Percentiles rank a stretch among this genome's conserved stretches.
phyloP scores from a whole-genome alignment of 2,329 filamentous ascomycete species.

The Proliferodiscus dingleyae region DNA sequence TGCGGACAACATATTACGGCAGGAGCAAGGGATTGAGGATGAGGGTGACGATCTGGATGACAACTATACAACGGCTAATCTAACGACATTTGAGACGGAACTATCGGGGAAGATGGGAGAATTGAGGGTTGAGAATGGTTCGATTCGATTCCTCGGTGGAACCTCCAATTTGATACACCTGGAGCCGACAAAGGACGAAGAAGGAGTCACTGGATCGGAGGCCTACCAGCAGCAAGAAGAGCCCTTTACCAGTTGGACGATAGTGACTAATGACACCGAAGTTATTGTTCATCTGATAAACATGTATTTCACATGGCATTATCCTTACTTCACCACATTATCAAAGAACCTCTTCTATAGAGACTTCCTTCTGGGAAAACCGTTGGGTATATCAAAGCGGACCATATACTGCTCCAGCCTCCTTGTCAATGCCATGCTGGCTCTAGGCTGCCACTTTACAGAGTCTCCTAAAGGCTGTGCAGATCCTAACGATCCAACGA shows the following conservation, averaged over 20 bases:
- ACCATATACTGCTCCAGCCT: conserved; percentile 82
- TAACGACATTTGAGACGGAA: conserved; percentile 60
- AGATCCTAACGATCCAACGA: conserved; percentile 68
- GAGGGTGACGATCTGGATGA: conserved; percentile 40
- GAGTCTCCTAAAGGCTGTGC: conserved; percentile 67
- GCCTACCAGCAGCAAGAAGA: conserved; percentile 47
- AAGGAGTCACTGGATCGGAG: conserved; percentile 27
- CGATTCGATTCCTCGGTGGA: conserved; percentile 85
- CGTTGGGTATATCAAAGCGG: conserved; percentile 43
- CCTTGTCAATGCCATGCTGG: conserved; percentile 89
- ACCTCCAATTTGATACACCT: conserved; percentile 90
- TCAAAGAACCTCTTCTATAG: conserved; percentile 82
- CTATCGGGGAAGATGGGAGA: conserved; percentile 92
- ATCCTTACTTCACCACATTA: conserved; percentile 89
- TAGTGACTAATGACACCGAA: conserved; percentile 72
- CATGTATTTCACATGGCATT: conserved; percentile 99
- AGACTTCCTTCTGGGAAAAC: conserved; percentile 72
- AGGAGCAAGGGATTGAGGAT: conserved; percentile 30
- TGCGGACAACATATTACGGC: conserved; percentile 30
- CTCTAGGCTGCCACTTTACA: conserved; percentile 90
- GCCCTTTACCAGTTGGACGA: conserved; percentile 80
- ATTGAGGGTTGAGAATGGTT: conserved; percentile 78
- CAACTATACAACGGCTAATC: conserved; percentile 37
- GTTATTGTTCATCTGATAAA: conserved; percentile 84
- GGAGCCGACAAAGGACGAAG: conserved; percentile 43